Evolutionary conservation across 768 basidiomycete species (phyloP), one percentile per base, ranked within the genome.

Genomic region (Favolaschia claudopus): DNA sequence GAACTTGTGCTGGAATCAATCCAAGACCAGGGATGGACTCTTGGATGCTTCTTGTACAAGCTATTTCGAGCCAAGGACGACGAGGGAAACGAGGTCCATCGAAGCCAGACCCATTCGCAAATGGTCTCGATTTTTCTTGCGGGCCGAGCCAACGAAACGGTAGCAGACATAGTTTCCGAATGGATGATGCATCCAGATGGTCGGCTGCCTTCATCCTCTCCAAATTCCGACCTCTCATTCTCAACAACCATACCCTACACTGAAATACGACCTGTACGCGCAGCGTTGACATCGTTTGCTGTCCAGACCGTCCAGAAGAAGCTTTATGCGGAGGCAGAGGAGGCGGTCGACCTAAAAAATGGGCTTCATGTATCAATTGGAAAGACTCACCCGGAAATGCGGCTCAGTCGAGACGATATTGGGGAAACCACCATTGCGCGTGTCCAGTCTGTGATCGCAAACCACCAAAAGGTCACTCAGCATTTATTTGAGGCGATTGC

Each of bases 341-440:
- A 7, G 2, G 50, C 58, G 24, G 50, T 53, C 4, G 13, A 43
- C 17, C 22, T 43, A 10, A 37, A 25, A 34, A 40, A 33, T 20
- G 50, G 50, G 15, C 31, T 59, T 3, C 50, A 59, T 68, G 65
- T 74, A 10, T 53, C 40, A 14, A 20, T 22, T n/a, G n/a, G n/a
- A n/a, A n/a, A n/a, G n/a, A n/a, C n/a, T n/a, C n/a, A n/a, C n/a
- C n/a, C n/a, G n/a, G n/a, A n/a, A n/a, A n/a, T n/a, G n/a, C n/a
- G n/a, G n/a, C n/a, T n/a, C n/a, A n/a, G n/a, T n/a, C n/a, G n/a
- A n/a, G n/a, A n/a, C n/a, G n/a, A n/a, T n/a, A n/a, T n/a, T n/a
- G n/a, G n/a, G n/a, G n/a, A n/a, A n/a, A n/a, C n/a, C n/a, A n/a
- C n/a, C n/a, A n/a, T n/a, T n/a, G n/a, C n/a, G n/a, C n/a, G n/a